Evolutionary conservation across 2,329 filamentous ascomycete species (phyloP), one percentile per base, ranked within the genome.

Genomic region (Fusarium brevicatenulatum): DNA sequence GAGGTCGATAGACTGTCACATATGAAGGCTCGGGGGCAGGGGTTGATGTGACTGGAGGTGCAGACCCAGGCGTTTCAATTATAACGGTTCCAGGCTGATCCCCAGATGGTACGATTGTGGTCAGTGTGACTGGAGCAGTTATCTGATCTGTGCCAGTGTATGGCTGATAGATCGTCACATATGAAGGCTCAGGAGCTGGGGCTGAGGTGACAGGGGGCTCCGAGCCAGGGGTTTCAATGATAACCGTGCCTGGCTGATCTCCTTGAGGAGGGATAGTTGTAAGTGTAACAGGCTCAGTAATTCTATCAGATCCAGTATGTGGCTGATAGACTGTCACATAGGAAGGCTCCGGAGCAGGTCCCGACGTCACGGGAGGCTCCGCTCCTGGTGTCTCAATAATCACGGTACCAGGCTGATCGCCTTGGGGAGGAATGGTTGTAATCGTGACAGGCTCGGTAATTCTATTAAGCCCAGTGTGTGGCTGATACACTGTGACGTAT

Each of bases 321-420:
- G 61, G 61, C 25, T 43, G 37, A 7, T 53, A 60, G 28, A 63
- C 30, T 4, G 66, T 68, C 16, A 56, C 23, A 8, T 68, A 68
- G 8, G 66, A 63, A 43, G 64, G 56, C 12, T 69, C 52, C 3
- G 55, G 9, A 18, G 55, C 44, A 32, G 62, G 55, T 7, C 23
- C 25, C 18, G 54, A 43, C 9, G 68, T 70, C 3, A 70, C 16
- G 6, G 49, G 19, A 15, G 60, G 61, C 12, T 61, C 19, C 1
- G 63, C 50, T 4, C 66, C 60, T 5, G 66, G 68, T 0, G 66
- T 70, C 28, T 70, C 66, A 4, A 70, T 70, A 4, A 70, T 67
- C 0, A 71, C 42, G 1, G 68, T 71, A 3, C 68, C 68, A 2
- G 66, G 68, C 16, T 70, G 52, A 4, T 65, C 21, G 7, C 39